These are phyloP conservation scores for Lyophyllum shimeji DNA, from an alignment of 768 basidiomycete genomes.

Conservation along the genomic window DNA sequence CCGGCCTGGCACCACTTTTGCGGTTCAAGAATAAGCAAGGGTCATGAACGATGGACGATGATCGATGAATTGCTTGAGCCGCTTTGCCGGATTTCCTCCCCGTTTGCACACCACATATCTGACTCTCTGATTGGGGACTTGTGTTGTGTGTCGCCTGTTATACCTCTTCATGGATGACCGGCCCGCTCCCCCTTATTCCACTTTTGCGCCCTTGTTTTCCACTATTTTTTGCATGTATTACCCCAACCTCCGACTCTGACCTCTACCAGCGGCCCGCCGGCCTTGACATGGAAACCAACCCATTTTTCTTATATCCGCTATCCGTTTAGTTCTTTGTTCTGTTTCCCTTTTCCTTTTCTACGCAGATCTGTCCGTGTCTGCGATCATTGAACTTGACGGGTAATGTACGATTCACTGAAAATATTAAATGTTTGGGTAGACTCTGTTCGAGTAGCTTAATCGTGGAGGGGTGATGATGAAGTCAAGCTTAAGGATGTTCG, in stretches of 20 bases:
- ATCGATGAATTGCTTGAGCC: not conserved
- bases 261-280: too few species aligned
- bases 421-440: slow-evolving; percentile 10
- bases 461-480: too few species aligned
- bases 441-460: too few species aligned
- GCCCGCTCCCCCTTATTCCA: not conserved
- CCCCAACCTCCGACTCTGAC: not conserved
- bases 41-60: slow-evolving; percentile 26
- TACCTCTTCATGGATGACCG: not conserved
- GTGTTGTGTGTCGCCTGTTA: not conserved
- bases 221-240: not conserved
- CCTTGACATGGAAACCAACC: not conserved
- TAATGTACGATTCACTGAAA: slow-evolving; percentile 28
- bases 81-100: not conserved
- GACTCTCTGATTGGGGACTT: not conserved
- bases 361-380: not conserved
- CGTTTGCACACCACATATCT: not conserved
- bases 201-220: not conserved
- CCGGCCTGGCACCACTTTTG: slow-evolving; percentile 83
- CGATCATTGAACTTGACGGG: slow-evolving; percentile 19
- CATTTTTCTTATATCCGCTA: not conserved
- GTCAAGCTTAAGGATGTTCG: too few species aligned
- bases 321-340: slow-evolving; percentile 7
- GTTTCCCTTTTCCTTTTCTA: too few species aligned
- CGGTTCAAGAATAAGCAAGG: slow-evolving; percentile 73